Evolutionary conservation across 2,329 filamentous ascomycete species (phyloP), one percentile per base, ranked within the genome.

Genomic region (Colletotrichum chrysophilum): DNA sequence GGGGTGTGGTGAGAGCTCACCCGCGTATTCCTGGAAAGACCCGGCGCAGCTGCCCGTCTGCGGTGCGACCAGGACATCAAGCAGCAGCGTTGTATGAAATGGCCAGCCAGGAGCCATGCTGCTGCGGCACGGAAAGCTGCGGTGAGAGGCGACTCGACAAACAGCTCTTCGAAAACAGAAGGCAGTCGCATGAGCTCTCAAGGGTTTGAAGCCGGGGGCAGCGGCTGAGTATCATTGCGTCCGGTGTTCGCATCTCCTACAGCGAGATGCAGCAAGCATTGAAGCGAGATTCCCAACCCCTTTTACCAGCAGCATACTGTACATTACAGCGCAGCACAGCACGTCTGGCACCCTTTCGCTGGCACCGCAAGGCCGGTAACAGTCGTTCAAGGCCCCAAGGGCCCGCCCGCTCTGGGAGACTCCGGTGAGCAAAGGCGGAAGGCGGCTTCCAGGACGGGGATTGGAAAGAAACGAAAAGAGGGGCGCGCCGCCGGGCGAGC

Each of bases 181-280:
- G 70, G 56, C 62, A 58, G 55, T 76, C 74, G 74, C 58, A 74
- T 73, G 74, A 65, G 70, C 70, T 43, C 58, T 61, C 43, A 28
- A 55, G 34, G 64, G 64, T 21, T 30, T 28, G n/a, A 60, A 48
- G 64, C 70, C 12, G 64, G 70, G 64, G 64, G 14, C 2, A 26
- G 52, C 55, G n/a, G 68, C 28, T 62, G 58, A 24, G 36, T 24
- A 26, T 18, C 28, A 62, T 60, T 32, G 18, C 26, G 21, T 24
- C 36, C 58, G 30, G 36, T 36, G 34, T 48, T 65, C 43, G 70
- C 70, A 55, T 68, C 12, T 32, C 43, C 73, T 26, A n/a, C 56
- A 38, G 60, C 36, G 26, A 43, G 32, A 52, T 73, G 64, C 56
- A 75, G 55, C 69, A 64, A 62, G 62, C 69, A 72, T 55, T 48